phyloP scores from a whole-genome alignment of 2,329 filamentous ascomycete species.

The Lasiodiplodia citricola region DNA sequence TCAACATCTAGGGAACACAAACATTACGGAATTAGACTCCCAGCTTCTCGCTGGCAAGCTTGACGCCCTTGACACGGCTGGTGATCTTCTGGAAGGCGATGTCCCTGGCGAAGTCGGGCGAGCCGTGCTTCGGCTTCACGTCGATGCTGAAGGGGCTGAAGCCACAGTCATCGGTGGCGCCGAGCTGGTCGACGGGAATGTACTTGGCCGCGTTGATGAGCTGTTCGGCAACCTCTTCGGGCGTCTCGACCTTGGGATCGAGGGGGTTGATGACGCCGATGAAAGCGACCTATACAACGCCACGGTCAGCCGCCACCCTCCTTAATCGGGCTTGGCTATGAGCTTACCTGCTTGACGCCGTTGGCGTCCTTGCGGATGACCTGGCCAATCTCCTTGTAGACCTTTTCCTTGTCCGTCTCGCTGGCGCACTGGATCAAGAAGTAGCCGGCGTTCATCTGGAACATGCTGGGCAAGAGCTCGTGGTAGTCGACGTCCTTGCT shows the following conservation, averaged over 20 bases:
- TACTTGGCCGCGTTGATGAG: constrained; percentile 37
- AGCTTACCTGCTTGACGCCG: constrained; percentile 35
- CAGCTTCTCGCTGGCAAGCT: constrained; percentile 36
- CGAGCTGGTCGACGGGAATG: constrained; percentile 37
- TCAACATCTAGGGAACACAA: neutral
- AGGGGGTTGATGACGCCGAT: constrained; percentile 40
- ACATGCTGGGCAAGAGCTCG: constrained; percentile 39
- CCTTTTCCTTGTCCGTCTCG: constrained; percentile 37
- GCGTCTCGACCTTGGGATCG: constrained; percentile 37
- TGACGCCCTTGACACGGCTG: constrained; percentile 36
- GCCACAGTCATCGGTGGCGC: constrained; percentile 41
- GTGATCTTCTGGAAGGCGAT: constrained; percentile 40
- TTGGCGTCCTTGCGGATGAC: constrained; percentile 37
- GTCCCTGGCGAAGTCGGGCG: constrained; percentile 37
- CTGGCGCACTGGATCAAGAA: constrained; percentile 40
- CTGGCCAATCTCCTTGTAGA: constrained; percentile 39
- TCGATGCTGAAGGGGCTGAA: constrained; percentile 40
- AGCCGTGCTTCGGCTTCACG: constrained; percentile 39
- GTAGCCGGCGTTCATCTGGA: constrained; percentile 43
- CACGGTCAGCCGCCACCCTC: neutral
- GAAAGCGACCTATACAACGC: constrained; percentile 33
- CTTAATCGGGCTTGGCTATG: neutral
- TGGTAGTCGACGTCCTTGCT: constrained; percentile 40
- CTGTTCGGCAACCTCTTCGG: constrained; percentile 37
- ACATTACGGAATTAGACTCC: constrained; percentile 28